Base-by-base conservation (phyloP, 164 flowering plant species). In the Vitis riparia region DNA sequence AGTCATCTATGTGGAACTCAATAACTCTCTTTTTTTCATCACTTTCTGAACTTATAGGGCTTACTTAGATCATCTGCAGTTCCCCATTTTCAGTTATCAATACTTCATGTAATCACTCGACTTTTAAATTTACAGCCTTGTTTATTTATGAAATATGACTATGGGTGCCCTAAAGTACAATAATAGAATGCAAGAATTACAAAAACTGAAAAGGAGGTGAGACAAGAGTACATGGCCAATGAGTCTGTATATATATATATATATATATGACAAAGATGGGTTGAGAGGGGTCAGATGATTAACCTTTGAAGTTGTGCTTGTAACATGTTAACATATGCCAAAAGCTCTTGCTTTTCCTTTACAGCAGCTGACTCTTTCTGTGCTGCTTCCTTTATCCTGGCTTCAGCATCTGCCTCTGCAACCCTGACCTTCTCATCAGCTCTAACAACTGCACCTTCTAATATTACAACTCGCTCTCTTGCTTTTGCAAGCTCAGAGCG, bases 401-500 rank as follows among this genome's bases (percentile, higher is more conserved):
- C 81, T 78, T 85, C 97, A 74, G 91, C 87, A 76, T 83, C 87
- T 67, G 90, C 88, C 71, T 88, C 94, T 50, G 90, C 77, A 76
- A 84, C 88, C 77, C 96, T 82, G 44, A 83, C 92, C 80, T 85
- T 93, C 87, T 95, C 99, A 71, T 93, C 98, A 51, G 97, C 98
- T 78, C 98, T 85, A 52, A 89, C 85, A 67, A 87, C 91, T 71
- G 91, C 94, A 73, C 82, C 99, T 81, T 96, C 97, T 72, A 96
- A 73, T 77, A 89, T 93, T 56, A 96, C 89, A 69, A 55, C 90
- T 66, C 84, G 93, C 32, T 93, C 99, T 77, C 95, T 87, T 75
- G 99, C 97, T 86, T 96, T 96, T 68, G 82, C 98, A 75, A 96
- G 94, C 85, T 96, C 99, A 73, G 92, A 81, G 59, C 99, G 97